A percentile compares a stretch with the other conserved stretches of the same genome.
Evolutionary conservation across 176 grass and related monocot genomes (phyloP).

Genomic region (Oryza glumipatula): DNA sequence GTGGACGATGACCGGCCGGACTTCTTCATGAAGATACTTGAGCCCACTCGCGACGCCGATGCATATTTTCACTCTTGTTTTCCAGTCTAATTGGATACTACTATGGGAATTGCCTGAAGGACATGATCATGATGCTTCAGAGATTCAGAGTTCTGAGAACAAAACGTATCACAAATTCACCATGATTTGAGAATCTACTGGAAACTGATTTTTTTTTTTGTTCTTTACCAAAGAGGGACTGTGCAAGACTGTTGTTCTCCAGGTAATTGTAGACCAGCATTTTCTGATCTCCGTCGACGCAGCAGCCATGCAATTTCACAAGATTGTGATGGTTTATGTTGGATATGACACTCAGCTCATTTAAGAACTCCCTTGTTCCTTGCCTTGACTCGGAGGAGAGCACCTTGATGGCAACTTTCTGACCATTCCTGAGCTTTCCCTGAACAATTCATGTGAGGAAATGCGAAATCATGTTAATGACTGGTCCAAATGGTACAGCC

Average conservation of each 20-base stretch:
- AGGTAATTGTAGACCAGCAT: slow-evolving; percentile 87
- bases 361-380: slow-evolving; percentile 75
- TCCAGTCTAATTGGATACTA: slow-evolving; percentile 69
- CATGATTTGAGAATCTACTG: background rate
- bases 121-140: slow-evolving; percentile 33
- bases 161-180: slow-evolving; percentile 4
- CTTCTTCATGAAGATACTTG: slow-evolving; percentile 77
- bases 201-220: background rate
- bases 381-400: slow-evolving; percentile 80
- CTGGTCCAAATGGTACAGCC: background rate
- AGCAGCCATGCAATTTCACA: slow-evolving; percentile 74
- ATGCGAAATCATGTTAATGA: slow-evolving; percentile 8
- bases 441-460: slow-evolving; percentile 39
- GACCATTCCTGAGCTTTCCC: slow-evolving; percentile 74
- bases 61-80: slow-evolving; percentile 64
- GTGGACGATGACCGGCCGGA: slow-evolving; percentile 64
- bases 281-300: slow-evolving; percentile 66
- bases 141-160: slow-evolving; percentile 10
- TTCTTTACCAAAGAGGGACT: slow-evolving; percentile 74
- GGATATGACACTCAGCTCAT: slow-evolving; percentile 73
- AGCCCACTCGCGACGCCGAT: slow-evolving; percentile 69
- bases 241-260: slow-evolving; percentile 87
- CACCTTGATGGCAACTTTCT: slow-evolving; percentile 86
- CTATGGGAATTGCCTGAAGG: slow-evolving; percentile 56
- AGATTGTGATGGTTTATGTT: slow-evolving; percentile 77